Evolutionary conservation across 2,329 filamentous ascomycete genomes (phyloP), one percentile per base, ranked within the genome.

Genomic region (Chaetomiaceae sp.): DNA sequence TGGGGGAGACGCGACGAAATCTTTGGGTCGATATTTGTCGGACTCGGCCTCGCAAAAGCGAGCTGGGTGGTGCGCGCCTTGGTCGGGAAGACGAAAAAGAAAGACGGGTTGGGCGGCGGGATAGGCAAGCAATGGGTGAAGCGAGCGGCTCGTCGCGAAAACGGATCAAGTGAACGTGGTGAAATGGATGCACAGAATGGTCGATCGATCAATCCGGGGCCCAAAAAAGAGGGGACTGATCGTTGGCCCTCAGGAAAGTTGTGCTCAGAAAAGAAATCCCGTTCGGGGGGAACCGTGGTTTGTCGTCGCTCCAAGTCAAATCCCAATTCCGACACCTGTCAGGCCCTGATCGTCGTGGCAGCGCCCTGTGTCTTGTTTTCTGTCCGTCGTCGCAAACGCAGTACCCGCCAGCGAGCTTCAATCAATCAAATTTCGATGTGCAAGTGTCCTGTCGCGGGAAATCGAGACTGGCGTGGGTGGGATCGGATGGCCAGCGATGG

Each of bases 381-480:
- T 27, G 25, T 27, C 25, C 25, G 50, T n/a, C 14, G 45, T 55
- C 50, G 55, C 54, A 57, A 55, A 54, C 55, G 58, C 56, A 55
- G 58, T 58, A 43, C 58, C 60, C 48, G 60, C 58, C 59, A 55
- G 52, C 50, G 59, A 59, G 47, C 50, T 59, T 55, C 51, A 55
- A 56, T 56, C 48, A 54, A 57, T 55, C n/a, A n/a, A n/a, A n/a
- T n/a, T n/a, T n/a, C 48, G 49, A 50, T 43, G 50, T 46, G 45
- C 45, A 53, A 44, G 45, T 34, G 40, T 38, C 53, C 50, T 47
- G 55, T 53, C 27, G 50, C 46, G 50, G 49, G 39, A 39, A 49
- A 56, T 33, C 14, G 40, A 38, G 46, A 48, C 37, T 48, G 43
- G 51, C 43, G 38, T 21, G 31, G 30, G 48, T 20, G 27, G 41